A percentile compares a stretch with the other conserved stretches of the same genome.
These are phyloP conservation scores for Rutstroemia sydowiana DNA, from an alignment of 2,329 filamentous ascomycete species.

Conservation along the genomic window DNA sequence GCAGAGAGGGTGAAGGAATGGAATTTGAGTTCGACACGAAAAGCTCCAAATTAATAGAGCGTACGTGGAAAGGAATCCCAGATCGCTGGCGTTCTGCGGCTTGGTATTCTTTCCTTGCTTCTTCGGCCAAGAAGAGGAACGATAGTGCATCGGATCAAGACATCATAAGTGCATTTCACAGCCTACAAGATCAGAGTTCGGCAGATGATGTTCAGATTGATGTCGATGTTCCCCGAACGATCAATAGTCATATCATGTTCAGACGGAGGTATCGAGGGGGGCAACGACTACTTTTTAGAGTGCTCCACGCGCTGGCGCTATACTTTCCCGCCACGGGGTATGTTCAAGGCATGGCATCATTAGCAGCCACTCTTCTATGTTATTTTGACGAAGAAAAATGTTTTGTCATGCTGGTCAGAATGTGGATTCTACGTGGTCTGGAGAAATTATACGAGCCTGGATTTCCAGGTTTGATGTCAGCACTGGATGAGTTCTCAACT, in stretches of 20 bases:
- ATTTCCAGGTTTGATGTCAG: conserved; percentile 80
- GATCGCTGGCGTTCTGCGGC: conserved; percentile 90
- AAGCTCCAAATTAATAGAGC: conserved; percentile 77
- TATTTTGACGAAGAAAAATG: conserved; percentile 94
- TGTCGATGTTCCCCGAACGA: conserved; percentile 89
- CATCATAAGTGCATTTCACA: conserved; percentile 64
- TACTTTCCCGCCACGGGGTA: conserved; percentile 91
- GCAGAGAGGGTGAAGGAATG: conserved; percentile 48
- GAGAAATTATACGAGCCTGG: conserved; percentile 77
- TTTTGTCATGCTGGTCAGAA: conserved; percentile 92
- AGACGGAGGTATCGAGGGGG: conserved; percentile 83
- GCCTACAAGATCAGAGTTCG: conserved; percentile 65
- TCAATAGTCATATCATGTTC: conserved; percentile 97
- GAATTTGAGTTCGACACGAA: conserved; percentile 72
- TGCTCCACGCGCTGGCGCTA: conserved; percentile 83
- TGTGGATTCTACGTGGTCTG: conserved; percentile 85
- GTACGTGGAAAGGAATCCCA: conserved; percentile 97
- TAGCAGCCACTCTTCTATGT: conserved; percentile 86
- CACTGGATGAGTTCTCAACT: conserved; percentile 75
- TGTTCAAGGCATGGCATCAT: conserved; percentile 93
- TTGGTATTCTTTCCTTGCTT: conserved; percentile 86
- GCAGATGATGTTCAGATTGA: conserved; percentile 96
- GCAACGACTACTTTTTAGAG: conserved; percentile 83
- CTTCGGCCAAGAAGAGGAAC: conserved; percentile 61
- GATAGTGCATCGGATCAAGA: conserved; percentile 60